Percentiles rank a stretch among this genome's conserved stretches.
Conservation (phyloP, 2,329 filamentous ascomycete species). For the Ceratocystis alfenasii region DNA sequence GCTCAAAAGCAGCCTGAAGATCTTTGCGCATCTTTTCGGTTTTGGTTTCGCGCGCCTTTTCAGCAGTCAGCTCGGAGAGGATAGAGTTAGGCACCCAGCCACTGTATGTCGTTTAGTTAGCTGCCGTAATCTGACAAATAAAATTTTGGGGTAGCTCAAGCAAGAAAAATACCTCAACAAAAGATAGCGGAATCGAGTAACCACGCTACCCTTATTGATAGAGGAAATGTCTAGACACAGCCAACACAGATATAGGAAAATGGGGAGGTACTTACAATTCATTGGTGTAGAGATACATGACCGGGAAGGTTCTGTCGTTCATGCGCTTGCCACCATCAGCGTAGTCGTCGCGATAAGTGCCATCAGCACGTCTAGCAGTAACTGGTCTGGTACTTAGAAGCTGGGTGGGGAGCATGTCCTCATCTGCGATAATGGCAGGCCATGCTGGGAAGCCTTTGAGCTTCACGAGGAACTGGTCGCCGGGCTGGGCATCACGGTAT, state of each 20-base stretch:
- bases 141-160: neutral
- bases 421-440: conserved; percentile 88
- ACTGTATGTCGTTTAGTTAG: conserved; percentile 38
- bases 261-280: conserved; percentile 67
- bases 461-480: conserved; percentile 83
- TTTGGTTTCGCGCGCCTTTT: conserved; percentile 55
- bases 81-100: conserved; percentile 84
- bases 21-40: conserved; percentile 71
- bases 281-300: conserved; percentile 92
- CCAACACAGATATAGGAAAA: neutral
- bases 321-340: conserved; percentile 77
- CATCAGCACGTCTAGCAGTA: conserved; percentile 68
- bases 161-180: conserved; percentile 8
- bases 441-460: conserved; percentile 91
- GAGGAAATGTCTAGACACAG: neutral
- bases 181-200: neutral
- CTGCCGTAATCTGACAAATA: neutral
- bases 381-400: conserved; percentile 71
- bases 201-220: neutral
- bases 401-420: conserved; percentile 76
- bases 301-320: conserved; percentile 74
- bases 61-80: conserved; percentile 62
- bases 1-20: conserved; percentile 63
- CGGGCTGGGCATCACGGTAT: conserved; percentile 71
- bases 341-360: conserved; percentile 77